Base-by-base conservation (phyloP, 2,329 filamentous ascomycete species). In the Colletotrichum camelliae region DNA sequence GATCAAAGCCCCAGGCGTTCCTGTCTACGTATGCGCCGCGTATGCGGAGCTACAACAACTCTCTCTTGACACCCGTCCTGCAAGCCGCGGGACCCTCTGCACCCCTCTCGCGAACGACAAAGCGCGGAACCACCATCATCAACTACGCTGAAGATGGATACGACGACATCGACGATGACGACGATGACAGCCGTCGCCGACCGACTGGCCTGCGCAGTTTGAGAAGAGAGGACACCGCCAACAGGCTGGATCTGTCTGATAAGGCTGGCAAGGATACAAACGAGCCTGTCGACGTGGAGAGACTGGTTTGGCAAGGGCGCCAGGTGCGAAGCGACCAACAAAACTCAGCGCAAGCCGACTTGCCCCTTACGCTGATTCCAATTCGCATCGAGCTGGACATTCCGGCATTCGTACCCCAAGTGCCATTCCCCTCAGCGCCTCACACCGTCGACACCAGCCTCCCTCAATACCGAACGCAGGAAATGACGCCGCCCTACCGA, bases 131-230 rank as follows among this genome's bases (percentile, higher is more conserved):
- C 3, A 97, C 95, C 39, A 95, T 96, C 78, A 97, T 98, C 86
- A 99, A 98, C 87, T 99, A 99, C 83, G 96, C 97, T 29, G 97
- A 99, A 83, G 96, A 98, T 83, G 96, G 96, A 62, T 98, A 94
- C 82, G 96, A 98, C 79, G 96, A 96, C 81, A 85, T 91, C 73
- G 91, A 92, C 48, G 91, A 93, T 72, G 94, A 95, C 77, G 93
- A 94, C 66, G 94, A 95, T 77, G 94, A 95, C 71, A 89, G 91
- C 75, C 91, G 95, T 78, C 93, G 96, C 77, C 93, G 93, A 3
- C 94, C 95, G 15, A 97, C 96, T 1, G 96, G 96, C 7, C 84
- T 98, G 84, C 93, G 96, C 80, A 98, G 94, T 81, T 85, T 96
- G 81, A 92, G 95, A 81, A 92, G 94, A 79, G 95, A 98, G 79